Percentiles rank a stretch among this genome's conserved stretches.
Evolutionary conservation across 257 asterid species (phyloP).

Genomic region (Thymus quinquecostatus): DNA sequence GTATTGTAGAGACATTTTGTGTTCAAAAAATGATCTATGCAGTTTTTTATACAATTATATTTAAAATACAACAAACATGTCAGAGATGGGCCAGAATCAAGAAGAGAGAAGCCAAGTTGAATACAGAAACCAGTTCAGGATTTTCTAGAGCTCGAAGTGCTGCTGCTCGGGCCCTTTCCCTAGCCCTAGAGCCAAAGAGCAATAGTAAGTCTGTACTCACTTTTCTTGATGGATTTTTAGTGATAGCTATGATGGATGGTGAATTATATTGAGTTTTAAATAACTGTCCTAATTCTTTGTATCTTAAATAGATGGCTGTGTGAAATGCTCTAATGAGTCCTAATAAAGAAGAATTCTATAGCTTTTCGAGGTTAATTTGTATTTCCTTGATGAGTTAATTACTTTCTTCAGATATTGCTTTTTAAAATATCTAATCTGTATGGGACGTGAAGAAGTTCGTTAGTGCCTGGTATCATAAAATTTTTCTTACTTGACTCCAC

Average conservation of each 20-base stretch:
- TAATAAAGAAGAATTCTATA: slow-evolving; percentile 5
- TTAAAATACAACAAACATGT: slow-evolving; percentile 19
- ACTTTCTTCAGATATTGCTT: background rate
- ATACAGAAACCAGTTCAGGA: slow-evolving; percentile 48
- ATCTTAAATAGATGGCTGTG: slow-evolving; percentile 10
- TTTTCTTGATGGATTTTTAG: slow-evolving; percentile 18
- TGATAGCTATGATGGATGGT: slow-evolving; percentile 11
- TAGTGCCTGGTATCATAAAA: background rate
- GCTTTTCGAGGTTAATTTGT: background rate
- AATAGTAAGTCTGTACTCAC: slow-evolving; percentile 47
- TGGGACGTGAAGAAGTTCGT: background rate
- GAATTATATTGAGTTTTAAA: slow-evolving; percentile 15
- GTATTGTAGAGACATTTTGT: slow-evolving; percentile 22
- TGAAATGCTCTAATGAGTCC: background rate
- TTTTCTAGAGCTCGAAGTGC: slow-evolving; percentile 64
- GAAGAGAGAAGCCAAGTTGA: slow-evolving; percentile 52
- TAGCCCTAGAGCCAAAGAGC: slow-evolving; percentile 64
- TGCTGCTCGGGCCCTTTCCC: slow-evolving; percentile 58
- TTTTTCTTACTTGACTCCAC: too few species aligned
- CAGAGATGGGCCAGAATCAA: slow-evolving; percentile 78
- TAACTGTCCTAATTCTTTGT: background rate
- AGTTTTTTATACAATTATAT: slow-evolving; percentile 20
- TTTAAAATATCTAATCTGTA: too few species aligned
- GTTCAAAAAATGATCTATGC: slow-evolving; percentile 1
- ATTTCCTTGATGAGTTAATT: background rate